Conservation (phyloP, 345 rosid species). For the Raphanus raphanistrum region DNA sequence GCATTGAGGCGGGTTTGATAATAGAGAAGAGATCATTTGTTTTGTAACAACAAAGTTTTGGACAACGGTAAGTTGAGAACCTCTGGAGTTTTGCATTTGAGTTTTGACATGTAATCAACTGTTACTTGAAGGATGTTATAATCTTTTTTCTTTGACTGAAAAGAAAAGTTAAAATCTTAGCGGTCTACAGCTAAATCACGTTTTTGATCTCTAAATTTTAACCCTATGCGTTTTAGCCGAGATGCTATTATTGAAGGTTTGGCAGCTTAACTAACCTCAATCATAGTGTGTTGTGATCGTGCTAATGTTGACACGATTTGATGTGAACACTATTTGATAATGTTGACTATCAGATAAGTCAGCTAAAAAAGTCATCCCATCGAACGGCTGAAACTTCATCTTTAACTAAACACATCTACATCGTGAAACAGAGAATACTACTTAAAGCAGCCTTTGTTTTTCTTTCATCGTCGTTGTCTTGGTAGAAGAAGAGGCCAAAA, state of each 20-base stretch:
- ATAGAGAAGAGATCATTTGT: conserved; percentile 68
- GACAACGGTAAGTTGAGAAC: neutral
- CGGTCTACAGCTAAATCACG: neutral
- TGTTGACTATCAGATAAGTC: conserved; percentile 19
- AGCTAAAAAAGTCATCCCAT: conserved; percentile 2
- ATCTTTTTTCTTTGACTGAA: too few species aligned
- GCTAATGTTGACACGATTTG: too few species aligned
- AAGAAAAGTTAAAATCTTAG: too few species aligned
- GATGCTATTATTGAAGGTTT: conserved; percentile 13
- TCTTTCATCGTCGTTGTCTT: conserved; percentile 21
- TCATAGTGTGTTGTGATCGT: conserved; percentile 16
- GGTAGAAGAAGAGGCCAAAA: conserved; percentile 21
- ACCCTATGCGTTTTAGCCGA: neutral
- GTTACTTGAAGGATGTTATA: neutral
- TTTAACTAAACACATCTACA: conserved; percentile 1
- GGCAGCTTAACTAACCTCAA: conserved; percentile 27
- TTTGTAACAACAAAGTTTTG: conserved; percentile 51
- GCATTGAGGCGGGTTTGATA: conserved; percentile 44
- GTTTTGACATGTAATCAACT: conserved; percentile 6
- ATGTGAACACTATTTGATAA: neutral
- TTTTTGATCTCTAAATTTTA: neutral
- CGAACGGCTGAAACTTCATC: conserved; percentile 14
- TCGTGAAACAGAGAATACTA: conserved; percentile 26
- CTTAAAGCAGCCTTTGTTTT: conserved; percentile 10
- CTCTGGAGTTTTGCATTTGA: conserved; percentile 15